Evolutionary conservation across 2,329 filamentous ascomycete genomes (phyloP).

Genomic region (Delphinella strobiligena): DNA sequence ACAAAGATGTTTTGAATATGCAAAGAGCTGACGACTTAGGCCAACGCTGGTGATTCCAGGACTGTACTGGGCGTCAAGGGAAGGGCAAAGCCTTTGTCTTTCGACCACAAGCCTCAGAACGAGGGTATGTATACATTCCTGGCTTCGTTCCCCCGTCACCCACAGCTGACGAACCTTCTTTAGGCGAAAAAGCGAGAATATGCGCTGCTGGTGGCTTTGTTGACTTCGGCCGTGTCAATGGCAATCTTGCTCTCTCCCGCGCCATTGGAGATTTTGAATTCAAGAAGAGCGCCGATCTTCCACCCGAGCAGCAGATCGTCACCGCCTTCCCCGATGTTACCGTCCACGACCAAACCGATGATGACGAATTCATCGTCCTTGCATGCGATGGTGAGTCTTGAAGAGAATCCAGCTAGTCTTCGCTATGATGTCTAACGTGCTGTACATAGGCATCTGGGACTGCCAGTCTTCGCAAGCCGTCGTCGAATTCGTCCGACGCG

Average conservation of each 20-base stretch:
- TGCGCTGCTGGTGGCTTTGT: constrained; percentile 93
- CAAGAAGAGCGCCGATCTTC: constrained; percentile 95
- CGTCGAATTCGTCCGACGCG: constrained; percentile 89
- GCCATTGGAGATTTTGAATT: constrained; percentile 99
- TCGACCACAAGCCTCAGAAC: constrained; percentile 98
- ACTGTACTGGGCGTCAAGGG: constrained; percentile 94
- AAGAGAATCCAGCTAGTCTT: background rate
- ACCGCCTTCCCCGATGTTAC: constrained; percentile 94
- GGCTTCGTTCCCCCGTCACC: constrained; percentile 7
- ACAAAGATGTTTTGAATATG: background rate
- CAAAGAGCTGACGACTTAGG: constrained; percentile 41
- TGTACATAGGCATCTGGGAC: constrained; percentile 81
- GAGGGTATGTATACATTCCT: constrained; percentile 52
- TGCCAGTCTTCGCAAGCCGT: constrained; percentile 98
- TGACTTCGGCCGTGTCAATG: constrained; percentile 96
- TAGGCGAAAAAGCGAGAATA: constrained; percentile 94
- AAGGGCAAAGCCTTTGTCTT: constrained; percentile 93
- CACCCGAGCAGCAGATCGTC: constrained; percentile 97
- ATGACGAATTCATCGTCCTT: constrained; percentile 91
- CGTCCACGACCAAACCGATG: constrained; percentile 75
- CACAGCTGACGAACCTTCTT: no score
- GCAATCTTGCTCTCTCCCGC: constrained; percentile 89
- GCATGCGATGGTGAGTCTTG: constrained; percentile 70
- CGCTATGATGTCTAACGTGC: constrained; percentile 11
- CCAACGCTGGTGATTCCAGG: constrained; percentile 92